Conservation (phyloP, 129 eudicot species). For the Lactuca saligna region DNA sequence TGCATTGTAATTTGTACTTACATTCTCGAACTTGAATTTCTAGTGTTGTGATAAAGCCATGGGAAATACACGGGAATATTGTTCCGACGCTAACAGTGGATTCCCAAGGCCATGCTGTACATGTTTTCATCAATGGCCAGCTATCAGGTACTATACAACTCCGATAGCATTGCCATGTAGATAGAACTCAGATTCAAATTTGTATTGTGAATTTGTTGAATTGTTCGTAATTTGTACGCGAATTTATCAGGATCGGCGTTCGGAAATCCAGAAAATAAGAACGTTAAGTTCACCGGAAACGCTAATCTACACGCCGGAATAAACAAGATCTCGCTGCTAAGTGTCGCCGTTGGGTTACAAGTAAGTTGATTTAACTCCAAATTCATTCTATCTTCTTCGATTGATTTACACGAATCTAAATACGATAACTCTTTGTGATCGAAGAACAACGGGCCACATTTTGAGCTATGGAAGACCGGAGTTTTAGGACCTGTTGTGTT, state of each 20-base stretch:
- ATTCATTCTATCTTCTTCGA: constrained; percentile 3
- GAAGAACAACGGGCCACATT: constrained; percentile 74
- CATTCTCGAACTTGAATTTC: constrained; percentile 23
- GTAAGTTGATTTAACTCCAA: constrained; percentile 46
- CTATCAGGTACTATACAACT: constrained; percentile 53
- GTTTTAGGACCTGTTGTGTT: constrained; percentile 70
- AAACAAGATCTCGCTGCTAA: constrained; percentile 69
- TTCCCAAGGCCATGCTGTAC: constrained; percentile 79
- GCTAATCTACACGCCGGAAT: constrained; percentile 58
- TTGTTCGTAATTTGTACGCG: constrained; percentile 13
- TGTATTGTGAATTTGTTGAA: neutral
- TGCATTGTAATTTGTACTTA: constrained; percentile 3
- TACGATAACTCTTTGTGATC: constrained; percentile 21
- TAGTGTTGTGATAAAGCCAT: constrained; percentile 65
- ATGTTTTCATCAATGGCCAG: constrained; percentile 65
- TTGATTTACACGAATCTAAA: constrained; percentile 17
- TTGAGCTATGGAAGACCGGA: constrained; percentile 74
- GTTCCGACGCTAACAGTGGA: constrained; percentile 50
- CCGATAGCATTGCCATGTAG: neutral
- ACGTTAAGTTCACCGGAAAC: constrained; percentile 47
- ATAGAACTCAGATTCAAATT: neutral
- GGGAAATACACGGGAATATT: constrained; percentile 43
- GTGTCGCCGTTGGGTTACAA: constrained; percentile 75
- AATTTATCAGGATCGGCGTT: constrained; percentile 65
- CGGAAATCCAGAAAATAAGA: constrained; percentile 46